These are phyloP conservation scores for Paramecium octaurelia DNA, from an alignment of 73 alveolate species.

Conservation along the genomic window DNA sequence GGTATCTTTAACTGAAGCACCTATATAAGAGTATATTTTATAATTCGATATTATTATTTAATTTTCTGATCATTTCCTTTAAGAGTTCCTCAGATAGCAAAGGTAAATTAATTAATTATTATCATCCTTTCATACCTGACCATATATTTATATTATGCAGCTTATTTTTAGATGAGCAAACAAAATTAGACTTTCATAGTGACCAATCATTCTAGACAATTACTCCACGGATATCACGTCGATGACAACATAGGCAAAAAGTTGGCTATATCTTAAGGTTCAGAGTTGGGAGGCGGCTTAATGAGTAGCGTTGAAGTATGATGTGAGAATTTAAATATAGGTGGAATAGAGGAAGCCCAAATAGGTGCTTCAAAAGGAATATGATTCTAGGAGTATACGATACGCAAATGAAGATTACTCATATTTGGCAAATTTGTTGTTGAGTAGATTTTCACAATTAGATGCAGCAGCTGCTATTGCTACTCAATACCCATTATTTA, in stretches of 20 bases:
- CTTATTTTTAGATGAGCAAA: neutral
- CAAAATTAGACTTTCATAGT: neutral
- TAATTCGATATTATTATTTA: neutral
- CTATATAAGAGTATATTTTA: neutral
- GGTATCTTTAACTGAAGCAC: neutral
- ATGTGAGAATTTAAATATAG: neutral
- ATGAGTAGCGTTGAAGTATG: neutral
- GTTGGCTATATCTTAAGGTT: neutral
- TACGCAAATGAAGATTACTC: conserved; percentile 60
- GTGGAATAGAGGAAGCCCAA: neutral
- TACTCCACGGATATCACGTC: neutral
- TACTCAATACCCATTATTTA: conserved; percentile 48
- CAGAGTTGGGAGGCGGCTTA: neutral
- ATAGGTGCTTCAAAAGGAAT: conserved; percentile 19
- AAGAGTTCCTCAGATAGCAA: conserved; percentile 23
- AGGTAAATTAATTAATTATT: conserved; percentile 5
- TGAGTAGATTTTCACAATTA: conserved; percentile 40
- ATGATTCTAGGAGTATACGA: conserved; percentile 46
- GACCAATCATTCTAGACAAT: neutral
- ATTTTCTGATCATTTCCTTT: conserved; percentile 29
- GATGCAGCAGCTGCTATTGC: conserved; percentile 38
- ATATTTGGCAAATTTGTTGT: conserved; percentile 9
- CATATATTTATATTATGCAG: neutral
- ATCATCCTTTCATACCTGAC: neutral
- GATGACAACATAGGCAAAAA: neutral